Base-by-base conservation (phyloP, 1,284 basidiomycete species). In the Trametes pubescens region DNA sequence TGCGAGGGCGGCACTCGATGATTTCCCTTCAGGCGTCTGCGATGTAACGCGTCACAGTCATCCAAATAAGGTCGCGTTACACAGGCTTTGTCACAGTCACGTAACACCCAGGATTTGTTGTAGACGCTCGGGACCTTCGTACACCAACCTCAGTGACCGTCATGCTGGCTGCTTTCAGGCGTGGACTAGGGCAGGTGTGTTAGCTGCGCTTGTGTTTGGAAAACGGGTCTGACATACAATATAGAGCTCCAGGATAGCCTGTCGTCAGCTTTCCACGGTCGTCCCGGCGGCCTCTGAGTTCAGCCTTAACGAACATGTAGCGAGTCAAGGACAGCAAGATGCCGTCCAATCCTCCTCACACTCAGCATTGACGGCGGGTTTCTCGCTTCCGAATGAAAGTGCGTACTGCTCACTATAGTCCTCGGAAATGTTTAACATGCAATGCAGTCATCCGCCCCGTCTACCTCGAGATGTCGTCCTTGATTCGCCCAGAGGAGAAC, bases 391-490 rank as follows among this genome's bases (percentile, higher is more conserved):
- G 7, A 21, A 7, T 8, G 18, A 4, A 0, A 44, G 59, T 60
- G 21, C 22, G 59, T 55, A 7, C 7, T 5, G 3, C 18, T 16
- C 18, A 32, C 14, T 52, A 8, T 24, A 11, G 13, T 5, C 1
- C 16, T 16, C 14, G 10, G 16, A 1, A 16, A 14, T 16, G 22
- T n/a, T 2, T 26, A 35, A 51, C 22, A 26, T 40, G 24, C 74
- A 32, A n/a, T 77, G 83, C 10, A 48, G 70, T 82, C 16, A 62
- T 74, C 13, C 75, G 81, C 59, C 89, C 89, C 2, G 77, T 90
- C 21, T 86, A 85, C 66, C 77, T 92, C 21, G 77, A 82, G 24
- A 76, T 92, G 69, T 86, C 87, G 4, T 81, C 83, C 54, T 81
- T 90, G 18, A 75, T 90, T 38, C 83, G 81, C 65, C 81, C 79